Conservation (phyloP, 257 asterid species). For the Gentiana dahurica region DNA sequence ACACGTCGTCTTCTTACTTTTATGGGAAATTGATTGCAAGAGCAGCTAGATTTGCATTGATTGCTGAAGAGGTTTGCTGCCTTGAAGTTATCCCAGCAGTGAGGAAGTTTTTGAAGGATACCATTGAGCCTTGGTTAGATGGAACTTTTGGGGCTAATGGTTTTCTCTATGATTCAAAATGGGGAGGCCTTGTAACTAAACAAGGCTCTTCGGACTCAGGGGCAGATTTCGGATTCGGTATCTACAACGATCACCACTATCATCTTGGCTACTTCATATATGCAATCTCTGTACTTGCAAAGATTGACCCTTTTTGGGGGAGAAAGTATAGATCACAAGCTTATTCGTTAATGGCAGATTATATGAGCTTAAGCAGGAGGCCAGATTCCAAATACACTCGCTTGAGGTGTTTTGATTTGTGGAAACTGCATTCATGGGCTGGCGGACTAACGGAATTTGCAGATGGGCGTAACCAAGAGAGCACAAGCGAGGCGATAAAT, state of each 20-base stretch:
- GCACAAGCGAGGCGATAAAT: conserved; percentile 91
- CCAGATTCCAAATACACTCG: conserved; percentile 48
- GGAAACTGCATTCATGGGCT: conserved; percentile 95
- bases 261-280: conserved; percentile 84
- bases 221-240: conserved; percentile 91
- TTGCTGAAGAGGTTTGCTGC: conserved; percentile 75
- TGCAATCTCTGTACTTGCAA: conserved; percentile 80
- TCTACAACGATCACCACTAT: conserved; percentile 79
- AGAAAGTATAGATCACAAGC: conserved; percentile 64
- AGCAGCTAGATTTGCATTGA: conserved; percentile 89
- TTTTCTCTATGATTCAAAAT: conserved; percentile 61
- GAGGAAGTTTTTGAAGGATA: conserved; percentile 58
- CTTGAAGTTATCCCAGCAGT: conserved; percentile 57
- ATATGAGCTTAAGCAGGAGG: conserved; percentile 53
- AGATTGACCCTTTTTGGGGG: conserved; percentile 86
- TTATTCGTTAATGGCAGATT: conserved; percentile 81
- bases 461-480: conserved; percentile 90
- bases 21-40: conserved; percentile 79
- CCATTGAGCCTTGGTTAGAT: conserved; percentile 90
- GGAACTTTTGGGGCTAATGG: conserved; percentile 75
- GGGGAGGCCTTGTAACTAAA: conserved; percentile 91
- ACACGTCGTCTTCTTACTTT: conserved; percentile 69
- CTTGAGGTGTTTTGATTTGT: conserved; percentile 71
- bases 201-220: conserved; percentile 71
- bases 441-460: conserved; percentile 87